Base-by-base conservation (phyloP, 1,139 yeast genomes). In the Citeromyces siamensis region DNA sequence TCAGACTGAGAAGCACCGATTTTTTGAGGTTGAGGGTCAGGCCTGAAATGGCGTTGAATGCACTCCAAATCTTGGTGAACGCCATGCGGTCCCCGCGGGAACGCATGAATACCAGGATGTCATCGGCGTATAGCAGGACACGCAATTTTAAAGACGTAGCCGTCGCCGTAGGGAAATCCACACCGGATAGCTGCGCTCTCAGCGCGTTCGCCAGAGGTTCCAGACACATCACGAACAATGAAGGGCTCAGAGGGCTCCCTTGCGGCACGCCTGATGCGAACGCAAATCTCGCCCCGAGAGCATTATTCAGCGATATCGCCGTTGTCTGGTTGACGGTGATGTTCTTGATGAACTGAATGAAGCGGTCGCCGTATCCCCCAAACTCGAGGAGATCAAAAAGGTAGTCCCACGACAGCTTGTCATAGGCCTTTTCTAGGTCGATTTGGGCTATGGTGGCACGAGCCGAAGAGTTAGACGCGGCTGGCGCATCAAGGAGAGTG, bases 11-110 rank as follows among this genome's bases (percentile, higher is more conserved):
- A 8, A 5, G 5, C 10, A 23, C 28, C 8, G 28, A 23, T 8
- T 23, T 23, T 14, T 23, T 23, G 10, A 23, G 28, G 13, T 23
- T 23, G 14, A 23, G 8, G 28, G 28, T n/a, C 28, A 23, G 10
- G 8, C 28, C 28, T 8, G 28, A 23, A 8, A 23, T 23, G 28
- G 28, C 28, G 10, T 23, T 12, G 10, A 23, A 5, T 23, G 6
- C 14, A 20, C 8, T 8, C 28, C 28, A 23, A 8, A 23, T 23
- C 28, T 23, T 8, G 13, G 28, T 23, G 13, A 23, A 23, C 10
- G 28, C 28, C 28, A n/a, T 12, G 14, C 28, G 10, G 13, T 23
- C 28, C 28, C 13, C 28, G 10, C 28, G 28, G 28, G 28, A 23
- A 4, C 28, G 8, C 28, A 23, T 23, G 13, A 23, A 23, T 5